phyloP scores from a whole-genome alignment of 352 stramenopile genomes.

The Phytophthora agathidicida region DNA sequence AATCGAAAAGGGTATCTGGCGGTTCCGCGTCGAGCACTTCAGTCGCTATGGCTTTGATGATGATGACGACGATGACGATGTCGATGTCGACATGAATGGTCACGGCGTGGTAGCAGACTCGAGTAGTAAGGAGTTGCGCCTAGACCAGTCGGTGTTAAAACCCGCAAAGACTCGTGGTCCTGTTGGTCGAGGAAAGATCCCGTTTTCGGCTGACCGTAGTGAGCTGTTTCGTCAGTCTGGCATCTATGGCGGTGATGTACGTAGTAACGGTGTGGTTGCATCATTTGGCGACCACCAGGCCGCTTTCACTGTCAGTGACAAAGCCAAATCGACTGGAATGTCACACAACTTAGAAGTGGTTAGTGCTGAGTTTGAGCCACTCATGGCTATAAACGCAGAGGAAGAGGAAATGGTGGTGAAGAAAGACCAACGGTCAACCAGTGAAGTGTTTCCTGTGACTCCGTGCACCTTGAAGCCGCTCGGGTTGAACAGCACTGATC shows the following conservation, averaged over 20 bases:
- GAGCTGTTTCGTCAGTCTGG: constrained; percentile 52
- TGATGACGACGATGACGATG: constrained; percentile 73
- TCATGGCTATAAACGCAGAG: constrained; percentile 26
- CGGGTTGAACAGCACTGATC: constrained; percentile 27
- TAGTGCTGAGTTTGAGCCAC: constrained; percentile 1
- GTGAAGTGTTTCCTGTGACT: constrained; percentile 44
- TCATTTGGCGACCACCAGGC: constrained; percentile 43
- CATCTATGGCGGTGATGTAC: constrained; percentile 39
- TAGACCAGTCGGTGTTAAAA: constrained; percentile 34
- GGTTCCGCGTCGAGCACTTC: constrained; percentile 88
- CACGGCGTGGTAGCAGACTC: constrained; percentile 13
- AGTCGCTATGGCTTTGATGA: constrained; percentile 83
- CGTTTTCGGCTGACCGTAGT: constrained; percentile 40
- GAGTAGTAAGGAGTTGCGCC: constrained; percentile 18
- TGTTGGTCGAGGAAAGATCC: constrained; percentile 18
- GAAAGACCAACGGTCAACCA: constrained; percentile 33
- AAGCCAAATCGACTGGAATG: constrained; percentile 26
- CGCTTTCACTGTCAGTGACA: constrained; percentile 15
- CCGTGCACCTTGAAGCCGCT: constrained; percentile 38
- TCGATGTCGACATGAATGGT: constrained; percentile 46
- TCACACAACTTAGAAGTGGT: constrained; percentile 5
- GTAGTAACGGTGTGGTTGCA: constrained; percentile 29
- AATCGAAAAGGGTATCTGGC: constrained; percentile 76
- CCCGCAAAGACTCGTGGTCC: constrained; percentile 27
- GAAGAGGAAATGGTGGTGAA: constrained; percentile 21